Conservation (phyloP, 2,329 filamentous ascomycete species). For the Sphaceloma murrayae region DNA sequence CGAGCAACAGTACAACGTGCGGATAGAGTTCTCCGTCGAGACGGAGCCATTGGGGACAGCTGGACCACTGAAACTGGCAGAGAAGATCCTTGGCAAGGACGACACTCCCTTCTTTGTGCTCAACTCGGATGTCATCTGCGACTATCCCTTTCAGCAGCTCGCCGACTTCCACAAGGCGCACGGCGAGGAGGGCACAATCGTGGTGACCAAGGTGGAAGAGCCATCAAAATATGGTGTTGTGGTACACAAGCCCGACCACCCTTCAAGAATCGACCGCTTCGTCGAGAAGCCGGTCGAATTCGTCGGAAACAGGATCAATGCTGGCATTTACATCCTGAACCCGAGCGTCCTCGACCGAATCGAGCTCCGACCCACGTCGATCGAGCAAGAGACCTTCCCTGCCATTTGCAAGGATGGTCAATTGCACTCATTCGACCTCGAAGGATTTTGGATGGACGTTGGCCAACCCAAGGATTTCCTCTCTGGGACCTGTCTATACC, state of each 20-base stretch:
- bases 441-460: slow-evolving; percentile 99
- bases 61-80: slow-evolving; percentile 88
- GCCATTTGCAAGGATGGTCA: slow-evolving; percentile 81
- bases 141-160: slow-evolving; percentile 87
- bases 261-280: slow-evolving; percentile 91
- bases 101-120: slow-evolving; percentile 94
- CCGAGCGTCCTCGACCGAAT: slow-evolving; percentile 83
- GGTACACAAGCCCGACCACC: slow-evolving; percentile 88
- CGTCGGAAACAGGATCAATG: slow-evolving; percentile 97
- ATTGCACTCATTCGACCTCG: slow-evolving; percentile 90
- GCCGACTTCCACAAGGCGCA: slow-evolving; percentile 87
- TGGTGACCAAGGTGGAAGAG: slow-evolving; percentile 98
- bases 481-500: slow-evolving; percentile 89
- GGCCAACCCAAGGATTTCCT: slow-evolving; percentile 98
- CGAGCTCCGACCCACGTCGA: slow-evolving; percentile 90
- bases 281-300: slow-evolving; percentile 99
- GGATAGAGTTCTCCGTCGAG: slow-evolving; percentile 95
- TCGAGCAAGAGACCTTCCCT: slow-evolving; percentile 98
- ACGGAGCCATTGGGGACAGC: slow-evolving; percentile 90
- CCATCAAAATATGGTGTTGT: slow-evolving; percentile 98
- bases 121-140: slow-evolving; percentile 97
- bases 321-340: slow-evolving; percentile 96
- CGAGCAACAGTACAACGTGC: slow-evolving; percentile 83
- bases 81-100: slow-evolving; percentile 85
- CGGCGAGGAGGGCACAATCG: slow-evolving; percentile 92